Conservation (phyloP, 257 asterid species). For the Plantago major region DNA sequence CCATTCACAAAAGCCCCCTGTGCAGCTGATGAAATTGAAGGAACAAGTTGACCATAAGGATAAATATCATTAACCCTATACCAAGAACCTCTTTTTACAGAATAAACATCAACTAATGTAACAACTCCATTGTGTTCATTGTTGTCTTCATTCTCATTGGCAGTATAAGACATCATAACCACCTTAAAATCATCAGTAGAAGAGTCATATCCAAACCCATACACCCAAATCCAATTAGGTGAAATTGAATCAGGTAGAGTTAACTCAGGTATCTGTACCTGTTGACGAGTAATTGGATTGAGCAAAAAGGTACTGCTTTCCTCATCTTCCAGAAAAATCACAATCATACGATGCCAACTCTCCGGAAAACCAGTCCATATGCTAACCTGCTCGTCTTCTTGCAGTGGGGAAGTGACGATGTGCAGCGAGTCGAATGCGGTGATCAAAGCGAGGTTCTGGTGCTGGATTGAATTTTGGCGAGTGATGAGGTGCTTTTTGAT, state of each 20-base stretch:
- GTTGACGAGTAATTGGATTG: slow-evolving; percentile 1
- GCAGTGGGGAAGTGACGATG: not conserved
- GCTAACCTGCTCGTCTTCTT: not conserved
- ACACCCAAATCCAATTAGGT: no score
- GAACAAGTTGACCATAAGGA: not conserved
- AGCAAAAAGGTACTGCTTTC: not conserved
- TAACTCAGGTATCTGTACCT: not conserved
- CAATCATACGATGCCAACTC: not conserved
- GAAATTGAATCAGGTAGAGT: not conserved
- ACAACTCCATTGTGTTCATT: not conserved
- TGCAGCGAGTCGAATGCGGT: not conserved
- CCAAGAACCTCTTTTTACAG: not conserved
- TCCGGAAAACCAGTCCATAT: not conserved
- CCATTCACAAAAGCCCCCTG: not conserved
- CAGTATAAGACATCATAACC: not conserved
- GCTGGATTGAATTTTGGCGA: not conserved
- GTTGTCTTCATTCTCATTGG: not conserved
- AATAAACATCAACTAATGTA: not conserved
- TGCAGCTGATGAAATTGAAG: not conserved
- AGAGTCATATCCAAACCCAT: slow-evolving; percentile 3
- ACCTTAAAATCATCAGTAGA: not conserved
- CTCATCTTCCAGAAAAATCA: not conserved
- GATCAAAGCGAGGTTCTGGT: not conserved
- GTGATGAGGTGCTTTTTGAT: not conserved
- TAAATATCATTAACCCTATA: not conserved